Conservation (phyloP, 2,329 filamentous ascomycete species). For the Amauroascus niger region DNA sequence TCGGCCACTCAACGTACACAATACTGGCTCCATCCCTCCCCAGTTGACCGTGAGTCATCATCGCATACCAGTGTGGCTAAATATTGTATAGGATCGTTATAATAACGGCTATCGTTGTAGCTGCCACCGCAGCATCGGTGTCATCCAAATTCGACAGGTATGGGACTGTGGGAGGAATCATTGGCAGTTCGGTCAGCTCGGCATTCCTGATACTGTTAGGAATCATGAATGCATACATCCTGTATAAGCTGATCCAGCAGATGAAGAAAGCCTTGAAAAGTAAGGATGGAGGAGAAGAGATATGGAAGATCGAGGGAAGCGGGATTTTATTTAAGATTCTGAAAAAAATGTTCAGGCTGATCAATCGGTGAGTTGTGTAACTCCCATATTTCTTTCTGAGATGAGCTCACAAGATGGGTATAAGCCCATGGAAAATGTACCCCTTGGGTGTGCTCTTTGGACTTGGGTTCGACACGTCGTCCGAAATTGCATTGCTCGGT, state of each 20-base stretch:
- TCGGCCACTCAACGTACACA: constrained; percentile 71
- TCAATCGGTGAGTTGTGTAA: constrained; percentile 39
- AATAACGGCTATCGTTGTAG: constrained; percentile 81
- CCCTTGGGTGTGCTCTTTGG: constrained; percentile 82
- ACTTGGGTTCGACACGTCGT: constrained; percentile 89
- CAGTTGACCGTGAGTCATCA: not conserved
- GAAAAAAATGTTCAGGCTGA: constrained; percentile 64
- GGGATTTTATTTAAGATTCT: constrained; percentile 66
- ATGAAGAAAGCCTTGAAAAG: constrained; percentile 52
- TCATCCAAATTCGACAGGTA: constrained; percentile 73
- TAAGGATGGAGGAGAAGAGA: constrained; percentile 40
- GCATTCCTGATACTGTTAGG: constrained; percentile 74
- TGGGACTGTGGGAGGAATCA: constrained; percentile 69
- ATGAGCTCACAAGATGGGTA: not conserved
- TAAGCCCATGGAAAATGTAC: constrained; percentile 79
- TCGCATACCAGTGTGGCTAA: no score
- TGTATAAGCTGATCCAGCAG: constrained; percentile 64
- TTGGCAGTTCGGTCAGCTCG: constrained; percentile 80
- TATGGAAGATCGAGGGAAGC: constrained; percentile 63
- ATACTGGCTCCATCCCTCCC: not conserved
- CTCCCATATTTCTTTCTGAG: not conserved
- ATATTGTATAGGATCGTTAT: constrained; percentile 56
- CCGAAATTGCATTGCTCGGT: constrained; percentile 82
- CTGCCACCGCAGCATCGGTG: constrained; percentile 77
- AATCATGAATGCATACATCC: constrained; percentile 73